Evolutionary conservation across 2,329 filamentous ascomycete genomes (phyloP), one percentile per base, ranked within the genome.

Genomic region (Diaporthe caulivora): DNA sequence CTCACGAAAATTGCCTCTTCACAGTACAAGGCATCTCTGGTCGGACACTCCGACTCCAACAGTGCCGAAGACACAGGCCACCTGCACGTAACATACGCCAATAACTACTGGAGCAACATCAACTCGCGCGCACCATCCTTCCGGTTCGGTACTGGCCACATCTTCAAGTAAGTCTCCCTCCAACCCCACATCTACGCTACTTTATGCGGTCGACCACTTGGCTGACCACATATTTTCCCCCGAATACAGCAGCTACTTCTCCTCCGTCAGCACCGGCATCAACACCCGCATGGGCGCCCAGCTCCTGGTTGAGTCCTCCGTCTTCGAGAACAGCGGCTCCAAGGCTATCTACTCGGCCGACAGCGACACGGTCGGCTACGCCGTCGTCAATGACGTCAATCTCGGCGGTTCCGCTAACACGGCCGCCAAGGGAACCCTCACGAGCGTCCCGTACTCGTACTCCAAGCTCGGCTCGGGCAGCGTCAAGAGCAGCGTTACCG

Each of bases 141-240:
- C 80, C 90, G 91, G 76, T 93, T 93, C 83, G 92, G 91, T 31
- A 92, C 89, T 40, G 90, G 84, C 11, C 92, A 93, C 82, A 81
- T 87, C 78, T 86, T 65, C 62, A 65, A 65, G 62, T 65, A 51
- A 24, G 62, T 51, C 10, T 44, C 18, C 11, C 42, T 31, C 5
- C n/a, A n/a, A n/a, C 2, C 31, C 15, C 29, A 21, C 29, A 21
- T n/a, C 26, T 17, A 24, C n/a, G 1, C 24, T 13, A 3, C n/a
- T 29, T 13, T 44, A 17, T 1, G 8, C n/a, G 15, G n/a, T 2
- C 29, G 21, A 13, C 15, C 62, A 60, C 37, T 13, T 44, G 29
- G 44, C 44, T 65, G 44, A 65, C 44, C 62, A 26, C n/a, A 40
- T 10, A 7, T 51, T 18, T 26, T 65, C 13, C 62, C 29, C 29